These are phyloP conservation scores for Sanchytrium tribonematis DNA, from an alignment of 371 early-diverging fungal genomes.

Conservation along the genomic window DNA sequence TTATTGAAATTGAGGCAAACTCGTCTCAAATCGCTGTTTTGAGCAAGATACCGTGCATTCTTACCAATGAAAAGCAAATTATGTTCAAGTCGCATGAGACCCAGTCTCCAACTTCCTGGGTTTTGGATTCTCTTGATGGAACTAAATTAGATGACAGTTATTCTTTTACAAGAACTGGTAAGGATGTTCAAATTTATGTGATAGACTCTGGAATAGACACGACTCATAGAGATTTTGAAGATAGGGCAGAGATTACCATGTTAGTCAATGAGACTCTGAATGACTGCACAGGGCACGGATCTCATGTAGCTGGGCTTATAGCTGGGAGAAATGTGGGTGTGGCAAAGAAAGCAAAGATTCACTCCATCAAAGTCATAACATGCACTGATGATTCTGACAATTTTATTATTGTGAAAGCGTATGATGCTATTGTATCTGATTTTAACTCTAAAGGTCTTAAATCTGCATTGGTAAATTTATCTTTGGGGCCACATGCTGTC, in stretches of 20 bases:
- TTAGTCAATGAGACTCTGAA: not conserved
- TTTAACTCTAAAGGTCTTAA: slow-evolving; percentile 2
- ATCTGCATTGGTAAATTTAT: slow-evolving; percentile 9
- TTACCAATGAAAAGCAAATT: not conserved
- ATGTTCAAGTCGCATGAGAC: not conserved
- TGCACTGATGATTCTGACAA: slow-evolving; percentile 5
- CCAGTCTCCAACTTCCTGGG: not conserved
- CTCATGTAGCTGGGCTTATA: slow-evolving; percentile 18
- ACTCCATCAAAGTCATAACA: slow-evolving; percentile 15
- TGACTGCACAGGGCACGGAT: slow-evolving; percentile 23
- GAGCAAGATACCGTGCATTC: not conserved
- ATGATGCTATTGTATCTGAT: slow-evolving; percentile 4
- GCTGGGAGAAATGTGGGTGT: slow-evolving; percentile 16
- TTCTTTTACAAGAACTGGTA: slow-evolving; percentile 10
- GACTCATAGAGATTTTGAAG: slow-evolving; percentile 17
- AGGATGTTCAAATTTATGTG: slow-evolving; percentile 17
- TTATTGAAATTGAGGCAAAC: not conserved
- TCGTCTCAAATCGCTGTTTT: not conserved
- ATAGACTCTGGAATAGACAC: slow-evolving; percentile 19
- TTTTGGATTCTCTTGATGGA: not conserved
- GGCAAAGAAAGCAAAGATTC: slow-evolving; percentile 13
- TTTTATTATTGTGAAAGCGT: slow-evolving; percentile 5
- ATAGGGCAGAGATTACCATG: slow-evolving; percentile 7
- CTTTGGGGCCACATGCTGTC: slow-evolving; percentile 4
- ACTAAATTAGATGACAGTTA: slow-evolving; percentile 2